Evolutionary conservation across 768 basidiomycete genomes (phyloP).

Genomic region (Hemileccinum impolitum): DNA sequence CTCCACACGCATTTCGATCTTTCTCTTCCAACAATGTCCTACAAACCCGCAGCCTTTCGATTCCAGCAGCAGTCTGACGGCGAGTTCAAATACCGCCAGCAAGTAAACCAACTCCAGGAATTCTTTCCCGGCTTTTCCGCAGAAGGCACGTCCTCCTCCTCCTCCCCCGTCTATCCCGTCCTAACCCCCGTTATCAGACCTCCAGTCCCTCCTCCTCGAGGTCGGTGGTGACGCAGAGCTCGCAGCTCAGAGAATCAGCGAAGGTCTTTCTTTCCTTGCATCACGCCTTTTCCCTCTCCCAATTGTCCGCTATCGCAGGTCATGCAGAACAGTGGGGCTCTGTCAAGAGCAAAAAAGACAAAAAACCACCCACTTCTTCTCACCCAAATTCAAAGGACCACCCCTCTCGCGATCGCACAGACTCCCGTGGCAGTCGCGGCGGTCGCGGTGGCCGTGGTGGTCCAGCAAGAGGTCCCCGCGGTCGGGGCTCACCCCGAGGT

Average conservation of each 20-base stretch:
- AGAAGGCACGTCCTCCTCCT: slow-evolving; percentile 48
- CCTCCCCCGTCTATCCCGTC: slow-evolving; percentile 20
- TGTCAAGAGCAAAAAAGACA: slow-evolving; percentile 85
- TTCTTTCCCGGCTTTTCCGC: slow-evolving; percentile 65
- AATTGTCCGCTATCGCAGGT: slow-evolving; percentile 42
- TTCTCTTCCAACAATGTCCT: slow-evolving; percentile 30
- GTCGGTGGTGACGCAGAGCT: slow-evolving; percentile 64
- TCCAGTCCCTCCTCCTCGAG: slow-evolving; percentile 65
- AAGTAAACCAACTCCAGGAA: slow-evolving; percentile 66
- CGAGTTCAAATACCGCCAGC: slow-evolving; percentile 45
- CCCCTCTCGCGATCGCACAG: slow-evolving; percentile 31
- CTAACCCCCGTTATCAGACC: slow-evolving; percentile 41
- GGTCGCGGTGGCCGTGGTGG: slow-evolving; percentile 61
- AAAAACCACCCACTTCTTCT: slow-evolving; percentile 49
- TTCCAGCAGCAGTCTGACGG: slow-evolving; percentile 14
- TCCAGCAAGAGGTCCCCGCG: slow-evolving; percentile 46
- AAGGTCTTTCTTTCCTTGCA: slow-evolving; percentile 44
- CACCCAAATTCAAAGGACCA: slow-evolving; percentile 49
- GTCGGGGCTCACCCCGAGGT: slow-evolving; percentile 41
- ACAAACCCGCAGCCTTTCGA: slow-evolving; percentile 30
- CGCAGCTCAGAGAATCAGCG: slow-evolving; percentile 71
- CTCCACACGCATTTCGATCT: slow-evolving; percentile 13
- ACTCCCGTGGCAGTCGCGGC: slow-evolving; percentile 56
- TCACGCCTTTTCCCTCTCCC: slow-evolving; percentile 2
- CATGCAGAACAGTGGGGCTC: slow-evolving; percentile 78